Evolutionary conservation across 2,329 filamentous ascomycete genomes (phyloP).

Genomic region (Biscogniauxia sp.): DNA sequence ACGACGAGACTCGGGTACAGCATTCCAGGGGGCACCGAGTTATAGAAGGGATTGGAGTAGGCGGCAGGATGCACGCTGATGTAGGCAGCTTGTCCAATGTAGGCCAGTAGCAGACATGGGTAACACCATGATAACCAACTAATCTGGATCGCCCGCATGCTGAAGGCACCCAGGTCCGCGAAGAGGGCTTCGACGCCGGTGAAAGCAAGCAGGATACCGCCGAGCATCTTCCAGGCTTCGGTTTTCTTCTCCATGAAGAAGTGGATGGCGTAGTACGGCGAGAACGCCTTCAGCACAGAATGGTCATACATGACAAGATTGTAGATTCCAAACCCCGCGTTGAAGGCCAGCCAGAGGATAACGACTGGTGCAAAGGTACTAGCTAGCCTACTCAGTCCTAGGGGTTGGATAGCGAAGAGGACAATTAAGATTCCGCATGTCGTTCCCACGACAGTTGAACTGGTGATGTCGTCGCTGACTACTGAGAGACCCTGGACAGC

Average conservation of each 20-base stretch:
- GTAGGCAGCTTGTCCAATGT: conserved; percentile 72
- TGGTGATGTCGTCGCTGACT: conserved; percentile 53
- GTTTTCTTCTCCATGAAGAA: conserved; percentile 60
- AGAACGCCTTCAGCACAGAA: conserved; percentile 56
- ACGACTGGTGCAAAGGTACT: conserved; percentile 64
- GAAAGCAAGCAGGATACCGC: conserved; percentile 72
- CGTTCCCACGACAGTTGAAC: conserved; percentile 58
- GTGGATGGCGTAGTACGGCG: conserved; percentile 56
- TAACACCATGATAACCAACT: conserved; percentile 69
- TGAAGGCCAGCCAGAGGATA: conserved; percentile 65
- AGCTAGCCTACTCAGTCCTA: conserved; percentile 61
- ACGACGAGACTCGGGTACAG: conserved; percentile 67
- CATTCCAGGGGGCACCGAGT: conserved; percentile 64
- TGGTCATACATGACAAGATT: conserved; percentile 53
- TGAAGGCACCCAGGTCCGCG: conserved; percentile 75
- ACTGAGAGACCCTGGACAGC: conserved; percentile 65
- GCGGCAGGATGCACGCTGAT: conserved; percentile 58
- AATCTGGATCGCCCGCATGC: conserved; percentile 66
- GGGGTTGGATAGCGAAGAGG: conserved; percentile 62
- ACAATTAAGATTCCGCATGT: conserved; percentile 63
- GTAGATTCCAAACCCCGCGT: conserved; percentile 62
- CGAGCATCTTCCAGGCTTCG: conserved; percentile 62
- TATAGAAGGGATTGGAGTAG: conserved; percentile 72
- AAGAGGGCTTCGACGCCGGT: conserved; percentile 79
- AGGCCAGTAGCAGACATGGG: conserved; percentile 64